Conservation (phyloP, 129 eudicot genomes). For the Flaveria trinervia region DNA sequence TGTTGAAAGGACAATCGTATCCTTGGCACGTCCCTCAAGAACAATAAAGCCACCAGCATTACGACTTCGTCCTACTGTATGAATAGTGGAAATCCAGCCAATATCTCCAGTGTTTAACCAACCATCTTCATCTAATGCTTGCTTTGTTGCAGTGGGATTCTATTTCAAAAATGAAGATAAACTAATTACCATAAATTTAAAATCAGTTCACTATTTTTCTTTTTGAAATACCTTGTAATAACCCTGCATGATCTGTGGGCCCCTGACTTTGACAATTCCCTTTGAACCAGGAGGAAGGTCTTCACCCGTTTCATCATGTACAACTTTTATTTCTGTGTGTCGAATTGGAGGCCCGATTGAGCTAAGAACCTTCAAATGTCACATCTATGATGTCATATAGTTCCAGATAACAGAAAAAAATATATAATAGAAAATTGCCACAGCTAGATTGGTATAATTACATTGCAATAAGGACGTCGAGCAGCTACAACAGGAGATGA, state of each 20-base stretch:
- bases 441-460: constrained; percentile 35
- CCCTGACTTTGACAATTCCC: constrained; percentile 87
- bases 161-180: constrained; percentile 33
- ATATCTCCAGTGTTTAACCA: constrained; percentile 97
- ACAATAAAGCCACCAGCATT: constrained; percentile 73
- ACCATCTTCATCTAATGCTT: constrained; percentile 83
- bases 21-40: constrained; percentile 99
- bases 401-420: constrained; percentile 25
- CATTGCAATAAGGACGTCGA: constrained; percentile 68
- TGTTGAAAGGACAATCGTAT: constrained; percentile 94
- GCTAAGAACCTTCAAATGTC: constrained; percentile 82
- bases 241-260: constrained; percentile 92
- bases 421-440: neutral
- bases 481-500: constrained; percentile 89
- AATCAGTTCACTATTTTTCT: neutral
- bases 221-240: constrained; percentile 74
- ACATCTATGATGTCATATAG: constrained; percentile 37
- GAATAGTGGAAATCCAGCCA: constrained; percentile 83
- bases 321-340: constrained; percentile 72
- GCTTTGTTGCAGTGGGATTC: constrained; percentile 71
- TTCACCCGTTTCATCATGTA: constrained; percentile 70
- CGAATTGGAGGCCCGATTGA: constrained; percentile 73
- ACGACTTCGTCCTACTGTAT: constrained; percentile 82
- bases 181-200: constrained; percentile 6
- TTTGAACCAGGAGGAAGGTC: constrained; percentile 72